phyloP scores from a whole-genome alignment of 331 rosid species.

The Phaseolus coccineus region DNA sequence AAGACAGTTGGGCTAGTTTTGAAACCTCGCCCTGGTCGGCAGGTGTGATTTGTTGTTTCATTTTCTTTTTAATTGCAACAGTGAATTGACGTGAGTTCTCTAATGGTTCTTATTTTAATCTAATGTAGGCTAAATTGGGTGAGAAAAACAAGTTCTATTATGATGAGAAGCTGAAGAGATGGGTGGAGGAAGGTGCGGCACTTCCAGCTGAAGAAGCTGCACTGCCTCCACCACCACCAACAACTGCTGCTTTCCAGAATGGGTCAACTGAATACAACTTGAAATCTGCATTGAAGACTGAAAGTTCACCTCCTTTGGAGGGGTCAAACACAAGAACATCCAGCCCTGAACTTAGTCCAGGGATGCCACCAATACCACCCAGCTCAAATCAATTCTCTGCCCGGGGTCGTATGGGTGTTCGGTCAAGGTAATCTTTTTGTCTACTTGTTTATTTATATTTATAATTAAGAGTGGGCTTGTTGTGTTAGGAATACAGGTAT shows the following conservation, averaged over 20 bases:
- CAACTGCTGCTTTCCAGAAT: slow-evolving; percentile 75
- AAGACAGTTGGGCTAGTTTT: slow-evolving; percentile 83
- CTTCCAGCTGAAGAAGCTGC: slow-evolving; percentile 83
- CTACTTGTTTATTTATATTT: neutral
- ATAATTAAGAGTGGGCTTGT: neutral
- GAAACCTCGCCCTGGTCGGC: slow-evolving; percentile 73
- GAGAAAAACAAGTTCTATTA: slow-evolving; percentile 88
- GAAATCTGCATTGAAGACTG: slow-evolving; percentile 70
- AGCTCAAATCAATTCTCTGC: slow-evolving; percentile 83
- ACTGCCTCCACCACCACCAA: slow-evolving; percentile 89
- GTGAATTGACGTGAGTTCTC: slow-evolving; percentile 36
- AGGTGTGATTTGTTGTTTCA: slow-evolving; percentile 61
- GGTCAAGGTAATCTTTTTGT: slow-evolving; percentile 68
- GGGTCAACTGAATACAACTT: slow-evolving; percentile 74
- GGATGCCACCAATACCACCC: slow-evolving; percentile 88
- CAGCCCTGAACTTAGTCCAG: slow-evolving; percentile 62
- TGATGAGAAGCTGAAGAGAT: slow-evolving; percentile 89
- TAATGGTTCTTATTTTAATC: slow-evolving; percentile 41
- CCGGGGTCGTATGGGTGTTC: slow-evolving; percentile 80
- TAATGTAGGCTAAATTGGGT: slow-evolving; percentile 86
- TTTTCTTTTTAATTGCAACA: slow-evolving; percentile 20
- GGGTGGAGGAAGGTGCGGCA: slow-evolving; percentile 93
- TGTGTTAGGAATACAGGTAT: no score
- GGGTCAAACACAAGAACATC: slow-evolving; percentile 49
- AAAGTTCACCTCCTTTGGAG: slow-evolving; percentile 56